Evolutionary conservation across 2,329 filamentous ascomycete genomes (phyloP).

Genomic region (Gliomastix tumulicola): DNA sequence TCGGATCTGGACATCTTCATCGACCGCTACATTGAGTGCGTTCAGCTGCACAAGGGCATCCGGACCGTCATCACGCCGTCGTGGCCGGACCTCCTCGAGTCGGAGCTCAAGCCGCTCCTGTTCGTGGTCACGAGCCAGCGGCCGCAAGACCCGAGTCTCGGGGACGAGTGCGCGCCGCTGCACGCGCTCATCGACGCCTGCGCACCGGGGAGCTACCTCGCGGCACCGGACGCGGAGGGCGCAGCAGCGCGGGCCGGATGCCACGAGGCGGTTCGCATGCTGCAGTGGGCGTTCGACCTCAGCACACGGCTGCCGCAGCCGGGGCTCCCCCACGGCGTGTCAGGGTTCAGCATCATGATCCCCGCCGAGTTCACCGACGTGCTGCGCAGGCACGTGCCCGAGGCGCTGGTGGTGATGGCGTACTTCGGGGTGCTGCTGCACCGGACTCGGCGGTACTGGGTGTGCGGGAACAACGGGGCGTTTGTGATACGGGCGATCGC

Average conservation of each 20-base stretch:
- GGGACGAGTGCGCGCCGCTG: constrained; percentile 17
- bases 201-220: too few relatives aligned
- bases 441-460: constrained; percentile 28
- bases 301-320: constrained; percentile 13
- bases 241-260: constrained; percentile 18
- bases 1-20: constrained; percentile 29
- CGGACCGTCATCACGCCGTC: constrained; percentile 24
- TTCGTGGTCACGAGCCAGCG: constrained; percentile 9
- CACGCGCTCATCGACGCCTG: constrained; percentile 19
- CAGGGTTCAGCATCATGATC: constrained; percentile 22
- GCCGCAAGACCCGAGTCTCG: constrained; percentile 6
- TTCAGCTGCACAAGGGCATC: constrained; percentile 34
- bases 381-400: constrained; percentile 25
- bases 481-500: constrained; percentile 21
- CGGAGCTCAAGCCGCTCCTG: constrained; percentile 21
- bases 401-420: constrained; percentile 38
- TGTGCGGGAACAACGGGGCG: constrained; percentile 24
- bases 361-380: constrained; percentile 23
- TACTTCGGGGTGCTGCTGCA: constrained; percentile 43
- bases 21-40: constrained; percentile 30
- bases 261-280: constrained; percentile 14
- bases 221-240: constrained; percentile 12
- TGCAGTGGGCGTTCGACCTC: constrained; percentile 27
- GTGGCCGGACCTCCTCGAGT: constrained; percentile 24
- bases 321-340: constrained; percentile 18